Evolutionary conservation across 2,329 filamentous ascomycete genomes (phyloP).

Genomic region (Raffaelea arxii): DNA sequence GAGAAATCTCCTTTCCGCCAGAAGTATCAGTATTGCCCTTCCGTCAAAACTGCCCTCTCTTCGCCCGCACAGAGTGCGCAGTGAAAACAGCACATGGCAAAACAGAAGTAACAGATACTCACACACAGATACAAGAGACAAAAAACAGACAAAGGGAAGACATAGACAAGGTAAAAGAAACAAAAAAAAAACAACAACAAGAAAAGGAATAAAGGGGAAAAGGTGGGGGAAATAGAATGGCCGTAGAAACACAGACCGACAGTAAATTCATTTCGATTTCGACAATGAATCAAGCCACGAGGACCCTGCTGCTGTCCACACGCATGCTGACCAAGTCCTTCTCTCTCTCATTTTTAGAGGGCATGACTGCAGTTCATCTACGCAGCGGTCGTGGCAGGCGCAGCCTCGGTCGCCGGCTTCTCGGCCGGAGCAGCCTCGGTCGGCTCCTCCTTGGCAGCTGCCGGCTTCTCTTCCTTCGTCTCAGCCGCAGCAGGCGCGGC

Average conservation of each 20-base stretch:
- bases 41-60: too few species aligned
- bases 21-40: too few species aligned
- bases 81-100: neutral
- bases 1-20: too few species aligned
- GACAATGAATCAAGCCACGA: too few species aligned
- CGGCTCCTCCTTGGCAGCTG: constrained; percentile 39
- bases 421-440: constrained; percentile 20
- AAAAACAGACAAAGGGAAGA: neutral
- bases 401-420: constrained; percentile 26
- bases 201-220: neutral
- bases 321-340: neutral
- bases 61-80: neutral
- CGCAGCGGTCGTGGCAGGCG: constrained; percentile 32
- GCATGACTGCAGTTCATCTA: too few species aligned
- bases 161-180: neutral
- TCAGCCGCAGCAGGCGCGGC: constrained; percentile 47
- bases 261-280: neutral
- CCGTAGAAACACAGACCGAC: neutral
- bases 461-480: constrained; percentile 40
- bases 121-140: neutral
- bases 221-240: neutral
- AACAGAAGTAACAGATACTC: neutral
- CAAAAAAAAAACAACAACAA: neutral
- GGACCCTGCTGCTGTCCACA: too few species aligned
- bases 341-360: neutral